Percentiles rank a stretch among this genome's conserved stretches.
These are phyloP conservation scores for Pestalotiopsis sp. DNA, from an alignment of 2,329 filamentous ascomycete genomes.

Conservation along the genomic window DNA sequence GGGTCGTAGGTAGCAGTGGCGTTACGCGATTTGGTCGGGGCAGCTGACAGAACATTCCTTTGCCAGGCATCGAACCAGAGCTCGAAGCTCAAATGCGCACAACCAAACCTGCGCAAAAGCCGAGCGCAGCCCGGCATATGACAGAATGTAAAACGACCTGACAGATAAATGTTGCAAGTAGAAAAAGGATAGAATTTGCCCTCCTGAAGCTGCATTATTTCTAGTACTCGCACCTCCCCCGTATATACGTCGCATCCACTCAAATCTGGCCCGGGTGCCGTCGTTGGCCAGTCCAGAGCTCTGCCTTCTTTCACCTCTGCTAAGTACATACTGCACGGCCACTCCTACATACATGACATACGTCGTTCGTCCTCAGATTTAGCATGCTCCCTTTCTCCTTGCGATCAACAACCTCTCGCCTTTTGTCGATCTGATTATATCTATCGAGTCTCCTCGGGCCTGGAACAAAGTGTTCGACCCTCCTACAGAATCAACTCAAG, in stretches of 20 bases:
- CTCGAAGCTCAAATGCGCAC: conserved; percentile 8
- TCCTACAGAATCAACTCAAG: too few relatives aligned
- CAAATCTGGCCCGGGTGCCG: background rate
- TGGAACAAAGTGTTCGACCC: background rate
- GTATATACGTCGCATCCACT: background rate
- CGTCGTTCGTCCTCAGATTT: too few relatives aligned
- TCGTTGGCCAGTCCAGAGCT: background rate
- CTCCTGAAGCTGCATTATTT: background rate
- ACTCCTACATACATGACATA: background rate
- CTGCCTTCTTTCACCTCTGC: background rate
- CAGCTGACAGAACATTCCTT: conserved; percentile 11
- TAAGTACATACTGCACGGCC: background rate
- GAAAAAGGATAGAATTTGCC: background rate
- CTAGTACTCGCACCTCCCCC: background rate
- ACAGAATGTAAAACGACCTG: background rate
- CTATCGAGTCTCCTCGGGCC: background rate
- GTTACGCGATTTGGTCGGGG: conserved; percentile 1
- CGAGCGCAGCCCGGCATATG: background rate
- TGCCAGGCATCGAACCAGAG: background rate
- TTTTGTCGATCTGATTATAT: background rate
- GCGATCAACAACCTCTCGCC: background rate
- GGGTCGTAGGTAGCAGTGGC: background rate
- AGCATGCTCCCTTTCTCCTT: background rate
- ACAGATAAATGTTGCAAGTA: background rate
- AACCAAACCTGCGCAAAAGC: background rate